These are phyloP conservation scores for Tremella mesenterica DNA, from an alignment of 768 basidiomycete genomes.

Conservation along the genomic window DNA sequence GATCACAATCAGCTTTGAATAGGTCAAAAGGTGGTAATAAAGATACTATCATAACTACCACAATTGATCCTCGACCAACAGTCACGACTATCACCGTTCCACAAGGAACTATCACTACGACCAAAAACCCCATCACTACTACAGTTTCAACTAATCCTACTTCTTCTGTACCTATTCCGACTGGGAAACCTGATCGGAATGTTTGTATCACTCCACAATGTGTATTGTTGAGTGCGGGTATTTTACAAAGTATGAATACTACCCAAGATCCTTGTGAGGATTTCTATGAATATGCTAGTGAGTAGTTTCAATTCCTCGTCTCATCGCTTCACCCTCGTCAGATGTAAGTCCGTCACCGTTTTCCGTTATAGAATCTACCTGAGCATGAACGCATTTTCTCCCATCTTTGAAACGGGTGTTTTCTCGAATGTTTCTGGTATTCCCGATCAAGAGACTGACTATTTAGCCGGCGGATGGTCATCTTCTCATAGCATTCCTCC, in stretches of 20 bases:
- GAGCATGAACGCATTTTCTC: no score
- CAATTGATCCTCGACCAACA: slow-evolving; percentile 5
- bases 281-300: slow-evolving; percentile 87
- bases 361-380: neutral
- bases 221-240: slow-evolving; percentile 69
- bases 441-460: slow-evolving; percentile 10
- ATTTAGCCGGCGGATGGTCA: slow-evolving; percentile 78
- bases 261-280: slow-evolving; percentile 87
- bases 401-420: no score
- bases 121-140: slow-evolving; percentile 39
- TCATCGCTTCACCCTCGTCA: neutral
- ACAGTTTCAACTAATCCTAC: slow-evolving; percentile 47
- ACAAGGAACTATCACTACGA: slow-evolving; percentile 29
- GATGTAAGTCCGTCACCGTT: neutral
- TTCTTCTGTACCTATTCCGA: slow-evolving; percentile 1
- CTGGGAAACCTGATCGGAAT: slow-evolving; percentile 44
- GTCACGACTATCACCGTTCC: slow-evolving; percentile 35
- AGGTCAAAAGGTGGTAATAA: slow-evolving; percentile 20
- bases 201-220: slow-evolving; percentile 70
- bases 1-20: slow-evolving; percentile 68
- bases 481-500: slow-evolving; percentile 73
- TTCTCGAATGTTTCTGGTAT: no score
- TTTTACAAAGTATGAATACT: slow-evolving; percentile 70
- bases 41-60: slow-evolving; percentile 3
- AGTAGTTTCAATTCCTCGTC: slow-evolving; percentile 43